A percentile compares a stretch with the other conserved stretches of the same genome.
Evolutionary conservation across 805 yeast genomes (phyloP).

Genomic region (Candida suzukii): DNA sequence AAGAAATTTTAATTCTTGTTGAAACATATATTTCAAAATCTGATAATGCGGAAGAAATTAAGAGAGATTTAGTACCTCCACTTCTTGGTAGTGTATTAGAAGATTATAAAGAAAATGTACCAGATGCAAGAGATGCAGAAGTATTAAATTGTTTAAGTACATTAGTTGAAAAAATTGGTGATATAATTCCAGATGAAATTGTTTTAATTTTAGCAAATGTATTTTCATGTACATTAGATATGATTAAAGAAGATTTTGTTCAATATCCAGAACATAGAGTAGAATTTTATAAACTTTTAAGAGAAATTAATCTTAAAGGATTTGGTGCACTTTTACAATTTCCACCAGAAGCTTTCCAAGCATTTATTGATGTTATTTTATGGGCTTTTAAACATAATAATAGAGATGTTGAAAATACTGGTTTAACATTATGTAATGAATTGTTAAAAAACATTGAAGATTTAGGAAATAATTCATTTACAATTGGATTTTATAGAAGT

Average conservation of each 20-base stretch:
- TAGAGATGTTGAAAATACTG: slow-evolving; percentile 92
- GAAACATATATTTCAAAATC: slow-evolving; percentile 88
- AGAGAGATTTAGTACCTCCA: slow-evolving; percentile 74
- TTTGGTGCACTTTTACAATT: slow-evolving; percentile 82
- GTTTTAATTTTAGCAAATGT: slow-evolving; percentile 82
- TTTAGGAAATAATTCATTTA: slow-evolving; percentile 63
- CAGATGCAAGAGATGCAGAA: slow-evolving; percentile 97
- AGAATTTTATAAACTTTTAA: slow-evolving; percentile 84
- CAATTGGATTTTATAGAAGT: slow-evolving; percentile 80
- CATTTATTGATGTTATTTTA: slow-evolving; percentile 85
- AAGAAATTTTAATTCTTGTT: slow-evolving; percentile 82
- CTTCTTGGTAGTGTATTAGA: slow-evolving; percentile 78
- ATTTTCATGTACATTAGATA: slow-evolving; percentile 87
- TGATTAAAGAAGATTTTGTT: slow-evolving; percentile 92
- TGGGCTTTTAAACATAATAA: slow-evolving; percentile 99
- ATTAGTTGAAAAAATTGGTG: slow-evolving; percentile 81
- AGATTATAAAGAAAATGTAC: slow-evolving; percentile 82
- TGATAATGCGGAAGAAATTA: slow-evolving; percentile 78
- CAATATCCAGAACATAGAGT: slow-evolving; percentile 98
- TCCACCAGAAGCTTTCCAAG: slow-evolving; percentile 87
- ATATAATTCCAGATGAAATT: slow-evolving; percentile 81
- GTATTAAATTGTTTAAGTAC: slow-evolving; percentile 93
- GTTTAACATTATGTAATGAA: slow-evolving; percentile 78
- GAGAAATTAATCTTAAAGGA: slow-evolving; percentile 78
- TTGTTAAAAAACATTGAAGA: slow-evolving; percentile 78